A percentile compares a stretch with the other conserved stretches of the same genome.
These are phyloP conservation scores for Leccinum fibrillosum DNA, from an alignment of 768 basidiomycete genomes.

Conservation along the genomic window DNA sequence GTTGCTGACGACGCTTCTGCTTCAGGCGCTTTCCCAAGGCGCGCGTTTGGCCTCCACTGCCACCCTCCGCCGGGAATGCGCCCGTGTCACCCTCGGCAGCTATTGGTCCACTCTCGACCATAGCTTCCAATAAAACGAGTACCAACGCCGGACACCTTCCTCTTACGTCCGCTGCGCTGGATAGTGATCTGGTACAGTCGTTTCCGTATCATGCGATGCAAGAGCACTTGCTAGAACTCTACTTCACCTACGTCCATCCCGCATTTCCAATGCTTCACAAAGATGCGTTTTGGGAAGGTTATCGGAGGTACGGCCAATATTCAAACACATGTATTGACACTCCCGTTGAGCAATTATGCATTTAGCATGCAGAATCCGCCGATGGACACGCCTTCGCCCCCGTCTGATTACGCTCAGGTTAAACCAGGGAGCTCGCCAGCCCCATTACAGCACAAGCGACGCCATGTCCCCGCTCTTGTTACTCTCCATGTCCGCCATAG, in stretches of 20 bases:
- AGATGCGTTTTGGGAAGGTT: conserved; percentile 59
- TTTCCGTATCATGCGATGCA: conserved; percentile 60
- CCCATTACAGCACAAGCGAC: conserved; percentile 39
- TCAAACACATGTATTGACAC: neutral
- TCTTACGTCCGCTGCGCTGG: conserved; percentile 24
- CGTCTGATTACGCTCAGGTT: conserved; percentile 16
- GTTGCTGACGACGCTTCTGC: conserved; percentile 10
- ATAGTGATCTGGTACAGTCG: conserved; percentile 38
- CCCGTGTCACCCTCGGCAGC: conserved; percentile 13
- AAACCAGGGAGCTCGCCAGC: conserved; percentile 26
- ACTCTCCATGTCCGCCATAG: conserved; percentile 80
- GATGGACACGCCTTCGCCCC: conserved; percentile 32
- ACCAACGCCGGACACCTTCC: conserved; percentile 9
- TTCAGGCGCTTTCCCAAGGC: conserved; percentile 40
- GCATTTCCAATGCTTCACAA: conserved; percentile 77
- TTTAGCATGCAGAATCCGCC: conserved; percentile 25
- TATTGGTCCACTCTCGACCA: conserved; percentile 1
- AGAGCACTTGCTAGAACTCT: conserved; percentile 68
- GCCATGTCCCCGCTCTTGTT: conserved; percentile 64
- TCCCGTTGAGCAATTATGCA: neutral
- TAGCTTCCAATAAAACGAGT: conserved; percentile 6
- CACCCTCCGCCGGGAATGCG: conserved; percentile 25
- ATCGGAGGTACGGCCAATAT: conserved; percentile 35
- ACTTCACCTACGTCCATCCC: conserved; percentile 81
- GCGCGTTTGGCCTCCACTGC: conserved; percentile 80